Conservation (phyloP, 257 asterid genomes). For the Eustoma russellianum region DNA sequence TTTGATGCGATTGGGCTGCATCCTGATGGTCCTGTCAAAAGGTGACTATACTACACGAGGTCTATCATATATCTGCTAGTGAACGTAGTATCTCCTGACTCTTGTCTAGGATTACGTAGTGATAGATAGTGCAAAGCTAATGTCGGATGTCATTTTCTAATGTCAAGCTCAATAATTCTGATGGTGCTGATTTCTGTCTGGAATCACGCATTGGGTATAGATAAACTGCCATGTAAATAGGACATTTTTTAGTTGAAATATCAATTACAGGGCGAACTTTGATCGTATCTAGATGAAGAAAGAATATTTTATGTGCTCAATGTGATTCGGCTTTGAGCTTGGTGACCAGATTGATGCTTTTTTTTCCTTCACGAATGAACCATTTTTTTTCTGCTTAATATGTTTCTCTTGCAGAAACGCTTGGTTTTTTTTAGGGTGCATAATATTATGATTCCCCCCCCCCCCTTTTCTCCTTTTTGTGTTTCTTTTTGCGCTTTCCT, state of each 20-base stretch:
- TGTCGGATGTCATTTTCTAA: too few species aligned
- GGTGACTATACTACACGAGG: slow-evolving; percentile 31
- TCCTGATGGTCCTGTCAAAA: slow-evolving; percentile 90
- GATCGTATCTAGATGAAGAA: neutral
- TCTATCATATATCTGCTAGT: neutral
- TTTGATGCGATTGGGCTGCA: slow-evolving; percentile 97
- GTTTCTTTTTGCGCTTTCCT: neutral
- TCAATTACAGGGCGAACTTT: too few species aligned
- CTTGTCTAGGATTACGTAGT: neutral
- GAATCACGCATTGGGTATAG: too few species aligned
- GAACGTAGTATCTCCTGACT: neutral
- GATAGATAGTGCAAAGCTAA: neutral
- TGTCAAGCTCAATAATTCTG: too few species aligned
- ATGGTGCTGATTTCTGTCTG: too few species aligned
- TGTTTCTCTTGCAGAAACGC: neutral
- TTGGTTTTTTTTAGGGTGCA: too few species aligned
- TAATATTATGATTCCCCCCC: too few species aligned
- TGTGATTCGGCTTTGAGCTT: neutral
- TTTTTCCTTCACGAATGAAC: neutral
- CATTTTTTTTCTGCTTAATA: neutral
- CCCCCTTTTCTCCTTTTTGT: neutral
- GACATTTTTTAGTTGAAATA: too few species aligned
- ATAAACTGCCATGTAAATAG: too few species aligned
- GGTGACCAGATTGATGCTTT: neutral
- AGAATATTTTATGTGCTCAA: neutral